phyloP scores from a whole-genome alignment of 1,284 basidiomycete genomes.

The Rhodofomes roseus region DNA sequence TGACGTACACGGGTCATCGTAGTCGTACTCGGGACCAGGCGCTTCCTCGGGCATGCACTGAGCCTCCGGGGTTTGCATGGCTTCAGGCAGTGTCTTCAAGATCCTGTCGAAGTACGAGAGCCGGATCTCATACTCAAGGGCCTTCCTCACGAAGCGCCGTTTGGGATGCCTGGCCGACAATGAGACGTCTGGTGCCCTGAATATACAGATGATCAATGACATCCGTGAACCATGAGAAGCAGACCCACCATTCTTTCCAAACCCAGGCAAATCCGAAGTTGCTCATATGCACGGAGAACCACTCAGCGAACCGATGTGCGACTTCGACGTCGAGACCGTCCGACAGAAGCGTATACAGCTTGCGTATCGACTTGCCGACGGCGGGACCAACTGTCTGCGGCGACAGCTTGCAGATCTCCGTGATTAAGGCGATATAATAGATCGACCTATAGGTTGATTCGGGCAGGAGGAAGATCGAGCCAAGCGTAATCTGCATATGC shows the following conservation, averaged over 20 bases:
- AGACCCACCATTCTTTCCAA: conserved; percentile 96
- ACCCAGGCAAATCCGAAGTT: conserved; percentile 99
- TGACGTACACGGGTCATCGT: conserved; percentile 57
- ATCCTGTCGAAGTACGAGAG: conserved; percentile 94
- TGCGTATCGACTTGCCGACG: conserved; percentile 92
- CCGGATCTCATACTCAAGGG: conserved; percentile 88
- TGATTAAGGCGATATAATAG: conserved; percentile 88
- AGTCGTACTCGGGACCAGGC: conserved; percentile 83
- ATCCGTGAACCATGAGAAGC: background rate
- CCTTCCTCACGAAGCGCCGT: conserved; percentile 83
- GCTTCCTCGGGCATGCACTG: conserved; percentile 69
- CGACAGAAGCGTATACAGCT: conserved; percentile 72
- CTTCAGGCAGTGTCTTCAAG: conserved; percentile 81
- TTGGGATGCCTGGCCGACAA: conserved; percentile 78
- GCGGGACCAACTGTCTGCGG: conserved; percentile 93
- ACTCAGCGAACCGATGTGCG: conserved; percentile 81
- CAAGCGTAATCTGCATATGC: conserved; percentile 61
- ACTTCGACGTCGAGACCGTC: conserved; percentile 87
- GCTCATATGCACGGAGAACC: conserved; percentile 95
- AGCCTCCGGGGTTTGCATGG: conserved; percentile 67
- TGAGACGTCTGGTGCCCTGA: conserved; percentile 82
- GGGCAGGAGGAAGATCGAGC: conserved; percentile 76
- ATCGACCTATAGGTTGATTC: conserved; percentile 73
- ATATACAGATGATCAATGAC: background rate
- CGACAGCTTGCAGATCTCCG: conserved; percentile 91